Base-by-base conservation (phyloP, 345 rosid genomes). In the Luvunga scandens region DNA sequence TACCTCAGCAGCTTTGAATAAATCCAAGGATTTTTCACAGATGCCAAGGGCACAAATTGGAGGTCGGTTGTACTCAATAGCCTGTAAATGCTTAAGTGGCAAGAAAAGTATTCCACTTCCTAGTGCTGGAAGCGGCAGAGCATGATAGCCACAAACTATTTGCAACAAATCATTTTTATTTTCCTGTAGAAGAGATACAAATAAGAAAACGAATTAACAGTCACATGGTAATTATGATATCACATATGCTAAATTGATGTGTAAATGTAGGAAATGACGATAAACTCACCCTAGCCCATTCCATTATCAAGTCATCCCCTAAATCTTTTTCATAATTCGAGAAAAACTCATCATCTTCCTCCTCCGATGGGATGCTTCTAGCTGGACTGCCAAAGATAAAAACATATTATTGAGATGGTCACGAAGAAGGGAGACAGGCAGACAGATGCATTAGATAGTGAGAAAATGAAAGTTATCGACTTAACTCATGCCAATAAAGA, bases 21-120 rank as follows among this genome's bases (percentile, higher is more conserved):
- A 83, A 81, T 76, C 85, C 69, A 83, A 71, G 79, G 78, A 84
- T 60, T 73, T 85, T 79, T 86, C 86, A 81, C 77, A 81, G 72
- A 87, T 64, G 76, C 90, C 93, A 73, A 97, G 85, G 66, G 86
- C 87, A 69, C 94, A 85, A 72, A 84, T 72, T 62, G 90, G 81
- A 67, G 92, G 94, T 31, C 99, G 90, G 71, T 79, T 81, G 80
- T 97, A 97, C 77, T 64, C 86, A 14, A 97, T 88, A 81, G 97
- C 89, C 83, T 91, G 98, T 77, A 97, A 87, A 87, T 97, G 99
- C 71, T 93, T 93, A 75, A 91, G 91, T 70, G 99, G 99, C 77
- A 83, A 93, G 84, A 91, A 97, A 80, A 91, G 82, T 66, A 93
- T 77, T 73, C 78, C 88, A 78, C 88, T 83, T 84, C 98, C 98